Base-by-base conservation (phyloP, 164 flowering plant species). In the Brasenia schreberi region DNA sequence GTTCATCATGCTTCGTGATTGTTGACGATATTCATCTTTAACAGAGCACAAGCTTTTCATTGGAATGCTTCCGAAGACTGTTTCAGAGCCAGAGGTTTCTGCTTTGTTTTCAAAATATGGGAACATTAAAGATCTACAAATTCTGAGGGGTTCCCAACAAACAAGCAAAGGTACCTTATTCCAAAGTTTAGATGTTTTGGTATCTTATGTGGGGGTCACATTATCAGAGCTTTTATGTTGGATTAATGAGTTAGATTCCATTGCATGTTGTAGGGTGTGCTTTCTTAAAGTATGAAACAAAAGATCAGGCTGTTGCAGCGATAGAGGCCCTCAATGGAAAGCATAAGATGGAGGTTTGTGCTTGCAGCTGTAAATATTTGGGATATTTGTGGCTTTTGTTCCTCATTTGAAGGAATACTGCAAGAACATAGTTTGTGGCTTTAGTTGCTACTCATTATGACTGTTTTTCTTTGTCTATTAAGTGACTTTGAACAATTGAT, bases 61-160 rank as follows among this genome's bases (percentile, higher is more conserved):
- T 68, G 99, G 99, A 53, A 95, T 95, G 99, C 94, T 95, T 69
- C 99, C 97, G 61, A 92, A 92, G 85, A 95, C 85, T 77, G 92
- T 92, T 18, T 78, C 92, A 42, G 97, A 95, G 68, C 76, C 77
- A 68, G 99, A 95, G 73, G 85, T 92, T 65, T 84, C 85, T 63
- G 75, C 77, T 61, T 68, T 95, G 69, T 95, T 95, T 74, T 85
- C 97, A 45, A 76, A 77, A 43, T 85, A 89, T 78, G 99, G 99
- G 69, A 83, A 78, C 33, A 84, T 95, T 53, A 95, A 83, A 74
- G 99, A 95, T 69, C 68, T 95, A 72, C 99, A 91, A 73, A 84
- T 94, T 75, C 74, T 94, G 64, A 84, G 96, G 79, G 97, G 97
- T 72, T 85, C 96, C 71, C 96, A 87, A 71, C 97, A 89, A 73